phyloP scores from a whole-genome alignment of 768 basidiomycete species.

The Naganishia randhawae region DNA sequence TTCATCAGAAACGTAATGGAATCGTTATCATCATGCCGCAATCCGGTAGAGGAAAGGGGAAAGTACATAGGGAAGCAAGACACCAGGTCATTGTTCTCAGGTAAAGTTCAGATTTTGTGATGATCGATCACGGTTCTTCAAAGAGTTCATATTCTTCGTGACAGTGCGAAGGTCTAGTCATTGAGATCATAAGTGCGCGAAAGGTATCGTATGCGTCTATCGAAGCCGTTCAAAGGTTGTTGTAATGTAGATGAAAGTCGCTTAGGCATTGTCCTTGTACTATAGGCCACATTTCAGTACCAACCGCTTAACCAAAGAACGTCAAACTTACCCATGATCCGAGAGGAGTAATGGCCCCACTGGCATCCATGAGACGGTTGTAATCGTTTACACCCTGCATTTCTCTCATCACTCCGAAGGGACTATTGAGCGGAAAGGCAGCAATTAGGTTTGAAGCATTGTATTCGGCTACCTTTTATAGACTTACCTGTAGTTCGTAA shows the following conservation, averaged over 20 bases:
- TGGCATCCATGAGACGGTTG: conserved; percentile 48
- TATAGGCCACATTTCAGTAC: not conserved
- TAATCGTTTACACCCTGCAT: conserved; percentile 50
- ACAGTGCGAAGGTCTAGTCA: not conserved
- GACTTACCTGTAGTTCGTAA: not conserved
- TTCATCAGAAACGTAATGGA: too few species aligned
- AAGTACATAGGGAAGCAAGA: not conserved
- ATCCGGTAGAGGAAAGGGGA: not conserved
- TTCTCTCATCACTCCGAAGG: conserved; percentile 43
- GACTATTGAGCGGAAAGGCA: conserved; percentile 12
- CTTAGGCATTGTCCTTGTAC: not conserved
- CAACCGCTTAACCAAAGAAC: not conserved
- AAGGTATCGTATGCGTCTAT: not conserved
- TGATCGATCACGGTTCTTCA: not conserved
- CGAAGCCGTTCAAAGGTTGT: not conserved
- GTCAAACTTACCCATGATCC: conserved; percentile 45
- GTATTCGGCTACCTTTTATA: not conserved
- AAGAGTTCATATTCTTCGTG: too few species aligned
- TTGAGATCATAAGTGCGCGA: not conserved
- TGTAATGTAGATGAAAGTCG: not conserved
- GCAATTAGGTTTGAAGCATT: not conserved
- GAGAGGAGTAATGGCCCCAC: conserved; percentile 45
- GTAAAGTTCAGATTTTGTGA: not conserved
- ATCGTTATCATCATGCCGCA: not conserved
- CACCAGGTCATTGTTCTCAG: not conserved